Evolutionary conservation across 805 yeast genomes (phyloP).

Genomic region (Pichia nakasei): DNA sequence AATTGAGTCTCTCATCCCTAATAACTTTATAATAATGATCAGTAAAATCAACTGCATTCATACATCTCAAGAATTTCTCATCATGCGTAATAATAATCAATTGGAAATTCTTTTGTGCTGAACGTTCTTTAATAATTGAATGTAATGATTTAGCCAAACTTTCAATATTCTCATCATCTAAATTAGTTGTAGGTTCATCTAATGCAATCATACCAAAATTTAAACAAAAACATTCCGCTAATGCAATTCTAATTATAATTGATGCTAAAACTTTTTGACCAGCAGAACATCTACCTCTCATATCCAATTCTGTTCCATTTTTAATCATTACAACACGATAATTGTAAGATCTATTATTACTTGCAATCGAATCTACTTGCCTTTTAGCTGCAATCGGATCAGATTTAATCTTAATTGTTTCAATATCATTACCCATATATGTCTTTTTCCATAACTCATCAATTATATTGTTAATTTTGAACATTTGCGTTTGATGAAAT

Average conservation of each 20-base stretch:
- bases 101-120: conserved; percentile 81
- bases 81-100: conserved; percentile 94
- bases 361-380: conserved; percentile 17
- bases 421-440: conserved; percentile 92
- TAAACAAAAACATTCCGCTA: conserved; percentile 92
- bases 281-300: conserved; percentile 98
- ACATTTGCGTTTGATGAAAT: conserved; percentile 86
- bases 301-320: conserved; percentile 84
- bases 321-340: conserved; percentile 94
- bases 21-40: conserved; percentile 79
- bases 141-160: conserved; percentile 76
- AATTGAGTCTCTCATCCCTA: conserved; percentile 74
- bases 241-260: conserved; percentile 80
- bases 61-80: conserved; percentile 75
- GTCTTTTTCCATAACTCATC: conserved; percentile 93
- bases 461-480: conserved; percentile 76
- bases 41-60: conserved; percentile 78
- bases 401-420: conserved; percentile 75
- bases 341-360: conserved; percentile 61
- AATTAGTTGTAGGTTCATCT: conserved; percentile 96
- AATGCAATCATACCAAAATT: conserved; percentile 93
- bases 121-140: conserved; percentile 65
- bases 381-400: conserved; percentile 51
- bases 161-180: conserved; percentile 83
- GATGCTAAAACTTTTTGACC: conserved; percentile 95